phyloP scores from a whole-genome alignment of 768 basidiomycete species.

The Mrakia gelida region DNA sequence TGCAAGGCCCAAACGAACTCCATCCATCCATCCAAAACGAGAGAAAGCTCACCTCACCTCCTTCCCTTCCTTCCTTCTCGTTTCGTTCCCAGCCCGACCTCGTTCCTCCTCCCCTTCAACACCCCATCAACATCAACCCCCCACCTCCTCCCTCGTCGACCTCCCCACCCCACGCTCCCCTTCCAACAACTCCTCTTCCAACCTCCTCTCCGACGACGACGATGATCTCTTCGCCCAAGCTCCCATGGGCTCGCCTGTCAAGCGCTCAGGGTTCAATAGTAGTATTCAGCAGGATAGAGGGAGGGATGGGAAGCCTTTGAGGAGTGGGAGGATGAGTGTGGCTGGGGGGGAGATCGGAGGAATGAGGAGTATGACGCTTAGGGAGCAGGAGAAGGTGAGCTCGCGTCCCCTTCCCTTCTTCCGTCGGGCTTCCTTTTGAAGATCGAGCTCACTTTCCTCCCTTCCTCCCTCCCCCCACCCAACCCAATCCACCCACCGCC shows the following conservation, averaged over 20 bases:
- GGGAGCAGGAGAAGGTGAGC: conserved; percentile 90
- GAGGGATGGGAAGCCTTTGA: neutral
- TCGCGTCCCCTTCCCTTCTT: neutral
- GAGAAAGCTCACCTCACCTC: too few relatives aligned
- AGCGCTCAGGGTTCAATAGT: too few relatives aligned
- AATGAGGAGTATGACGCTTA: conserved; percentile 59
- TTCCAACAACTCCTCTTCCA: conserved; percentile 11
- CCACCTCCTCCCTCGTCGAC: conserved; percentile 12
- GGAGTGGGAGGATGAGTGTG: conserved; percentile 13
- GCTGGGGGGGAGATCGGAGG: conserved; percentile 16
- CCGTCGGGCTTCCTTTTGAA: neutral
- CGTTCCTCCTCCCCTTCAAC: conserved; percentile 1
- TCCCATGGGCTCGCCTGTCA: neutral
- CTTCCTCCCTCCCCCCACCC: too few relatives aligned
- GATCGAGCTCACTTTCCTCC: neutral
- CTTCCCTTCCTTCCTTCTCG: too few relatives aligned
- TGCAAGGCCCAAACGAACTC: too few relatives aligned
- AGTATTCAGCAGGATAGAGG: too few relatives aligned
- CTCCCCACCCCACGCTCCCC: conserved; percentile 16
- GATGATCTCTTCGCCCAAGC: conserved; percentile 29
- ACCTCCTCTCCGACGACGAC: conserved; percentile 3
- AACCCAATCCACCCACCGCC: too few relatives aligned
- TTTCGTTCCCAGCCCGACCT: neutral
- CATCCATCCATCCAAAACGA: too few relatives aligned
- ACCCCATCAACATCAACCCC: neutral